Evolutionary conservation across 129 eudicot genomes (phyloP).

Genomic region (Chrysanthemum seticuspe): DNA sequence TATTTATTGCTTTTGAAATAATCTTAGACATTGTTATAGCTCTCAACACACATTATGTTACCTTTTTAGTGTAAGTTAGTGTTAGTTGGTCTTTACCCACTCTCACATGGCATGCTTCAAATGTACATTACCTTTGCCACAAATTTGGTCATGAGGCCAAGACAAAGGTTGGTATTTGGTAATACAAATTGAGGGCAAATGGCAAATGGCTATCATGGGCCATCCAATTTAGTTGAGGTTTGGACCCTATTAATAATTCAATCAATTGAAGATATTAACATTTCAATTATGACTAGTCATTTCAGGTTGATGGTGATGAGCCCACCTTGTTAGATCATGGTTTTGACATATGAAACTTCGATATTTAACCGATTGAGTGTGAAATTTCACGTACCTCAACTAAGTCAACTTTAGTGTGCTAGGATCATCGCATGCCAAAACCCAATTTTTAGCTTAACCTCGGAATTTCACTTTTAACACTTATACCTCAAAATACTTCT

Average conservation of each 20-base stretch:
- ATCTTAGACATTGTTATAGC: constrained; percentile 5
- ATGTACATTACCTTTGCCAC: constrained; percentile 36
- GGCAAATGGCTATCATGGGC: constrained; percentile 21
- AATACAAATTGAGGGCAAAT: constrained; percentile 24
- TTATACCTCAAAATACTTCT: too few species aligned
- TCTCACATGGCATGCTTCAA: constrained; percentile 64
- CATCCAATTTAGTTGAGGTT: constrained; percentile 31
- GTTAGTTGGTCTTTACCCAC: constrained; percentile 39
- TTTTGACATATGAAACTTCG: too few species aligned
- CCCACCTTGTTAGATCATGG: neutral
- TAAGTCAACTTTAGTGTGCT: too few species aligned
- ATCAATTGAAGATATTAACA: constrained; percentile 16
- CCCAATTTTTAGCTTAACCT: too few species aligned
- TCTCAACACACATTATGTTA: constrained; percentile 16
- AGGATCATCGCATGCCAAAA: too few species aligned
- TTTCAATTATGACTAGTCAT: constrained; percentile 20
- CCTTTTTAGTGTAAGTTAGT: constrained; percentile 18
- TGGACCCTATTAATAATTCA: constrained; percentile 37
- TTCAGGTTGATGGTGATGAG: neutral
- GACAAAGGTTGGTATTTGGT: constrained; percentile 36
- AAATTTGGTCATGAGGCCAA: constrained; percentile 35
- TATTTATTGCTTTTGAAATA: neutral
- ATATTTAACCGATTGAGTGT: too few species aligned
- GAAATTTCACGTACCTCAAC: too few species aligned
- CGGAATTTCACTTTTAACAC: too few species aligned